Base-by-base conservation (phyloP, 31 red algal genomes). In the Endocladia muricata region DNA sequence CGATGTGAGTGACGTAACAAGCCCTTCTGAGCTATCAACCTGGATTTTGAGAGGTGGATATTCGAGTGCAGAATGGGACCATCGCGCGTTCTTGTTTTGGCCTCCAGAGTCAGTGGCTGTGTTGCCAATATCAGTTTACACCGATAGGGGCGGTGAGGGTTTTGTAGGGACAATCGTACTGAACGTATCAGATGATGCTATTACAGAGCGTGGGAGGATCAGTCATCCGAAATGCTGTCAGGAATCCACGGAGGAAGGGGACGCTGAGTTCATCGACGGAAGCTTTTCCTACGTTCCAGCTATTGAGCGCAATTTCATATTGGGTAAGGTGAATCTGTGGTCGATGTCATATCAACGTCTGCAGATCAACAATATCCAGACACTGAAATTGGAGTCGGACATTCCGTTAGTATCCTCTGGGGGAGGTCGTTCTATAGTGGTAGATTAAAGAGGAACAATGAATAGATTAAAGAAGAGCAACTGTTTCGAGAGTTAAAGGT, bases 61-160 rank as follows among this genome's bases (percentile, higher is more conserved):
- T 64, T 78, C 87, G 13, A 72, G 29, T 52, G 78, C 62, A 5
- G 48, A 70, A 37, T 91, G 87, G 87, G 87, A 91, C 41, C 87
- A 82, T 51, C 67, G 78, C 36, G 87, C 87, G 7, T 91, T 91
- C 60, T 49, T 91, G 47, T 91, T 69, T 61, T 91, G 87, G 87
- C 38, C 41, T 3, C 69, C 39, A 31, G 23, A 68, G 36, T 13
- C 21, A 39, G 44, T 77, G 15, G 87, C 87, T 13, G 79, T 91
- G 43, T 30, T 91, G 60, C 87, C 87, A 4, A 51, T 91, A 3
- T 39, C 43, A 2, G 40, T 61, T 1, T 83, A 83, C 51, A 77
- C 42, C 41, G 41, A 40, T 41, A 28, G 26, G 23, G n/a, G 36
- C 3, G 5, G 38, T 1, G 13, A 39, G 28, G 5, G 30, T 1